These are phyloP conservation scores for Camelina neglecta DNA, from an alignment of 345 rosid species.

Conservation along the genomic window DNA sequence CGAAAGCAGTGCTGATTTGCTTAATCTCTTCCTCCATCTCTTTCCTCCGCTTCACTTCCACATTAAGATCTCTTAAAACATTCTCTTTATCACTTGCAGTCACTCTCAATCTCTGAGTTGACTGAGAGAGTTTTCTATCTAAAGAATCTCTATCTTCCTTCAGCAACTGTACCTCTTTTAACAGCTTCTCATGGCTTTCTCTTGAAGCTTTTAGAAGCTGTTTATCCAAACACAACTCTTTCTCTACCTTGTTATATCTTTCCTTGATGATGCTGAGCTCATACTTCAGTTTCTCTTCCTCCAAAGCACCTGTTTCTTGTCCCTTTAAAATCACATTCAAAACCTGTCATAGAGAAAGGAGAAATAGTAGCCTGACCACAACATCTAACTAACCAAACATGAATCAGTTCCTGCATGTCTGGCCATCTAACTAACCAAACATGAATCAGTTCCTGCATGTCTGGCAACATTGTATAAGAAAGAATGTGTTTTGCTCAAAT, in stretches of 20 bases:
- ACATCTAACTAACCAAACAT: slow-evolving; percentile 13
- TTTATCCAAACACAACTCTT: slow-evolving; percentile 50
- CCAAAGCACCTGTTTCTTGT: slow-evolving; percentile 49
- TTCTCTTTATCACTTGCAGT: slow-evolving; percentile 63
- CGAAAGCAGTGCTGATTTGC: slow-evolving; percentile 67
- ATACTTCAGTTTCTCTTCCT: slow-evolving; percentile 51
- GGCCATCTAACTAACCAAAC: slow-evolving; percentile 7
- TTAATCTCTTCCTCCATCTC: slow-evolving; percentile 74
- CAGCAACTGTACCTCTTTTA: slow-evolving; percentile 59
- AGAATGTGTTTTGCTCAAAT: background rate
- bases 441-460: slow-evolving; percentile 1
- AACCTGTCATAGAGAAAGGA: slow-evolving; percentile 50
- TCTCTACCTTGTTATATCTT: slow-evolving; percentile 56
- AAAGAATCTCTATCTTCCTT: slow-evolving; percentile 69
- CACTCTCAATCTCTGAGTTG: slow-evolving; percentile 53
- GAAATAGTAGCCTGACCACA: slow-evolving; percentile 33
- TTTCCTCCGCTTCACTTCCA: slow-evolving; percentile 67
- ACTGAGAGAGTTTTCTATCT: slow-evolving; percentile 47
- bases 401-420: background rate
- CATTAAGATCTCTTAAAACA: slow-evolving; percentile 60
- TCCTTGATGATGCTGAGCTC: slow-evolving; percentile 59
- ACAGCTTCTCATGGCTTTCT: slow-evolving; percentile 57
- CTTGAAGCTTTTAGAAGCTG: slow-evolving; percentile 56
- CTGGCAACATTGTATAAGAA: background rate
- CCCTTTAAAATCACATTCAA: slow-evolving; percentile 66